phyloP scores from a whole-genome alignment of 495 filamentous ascomycete genomes.

The Penicillium manginii region DNA sequence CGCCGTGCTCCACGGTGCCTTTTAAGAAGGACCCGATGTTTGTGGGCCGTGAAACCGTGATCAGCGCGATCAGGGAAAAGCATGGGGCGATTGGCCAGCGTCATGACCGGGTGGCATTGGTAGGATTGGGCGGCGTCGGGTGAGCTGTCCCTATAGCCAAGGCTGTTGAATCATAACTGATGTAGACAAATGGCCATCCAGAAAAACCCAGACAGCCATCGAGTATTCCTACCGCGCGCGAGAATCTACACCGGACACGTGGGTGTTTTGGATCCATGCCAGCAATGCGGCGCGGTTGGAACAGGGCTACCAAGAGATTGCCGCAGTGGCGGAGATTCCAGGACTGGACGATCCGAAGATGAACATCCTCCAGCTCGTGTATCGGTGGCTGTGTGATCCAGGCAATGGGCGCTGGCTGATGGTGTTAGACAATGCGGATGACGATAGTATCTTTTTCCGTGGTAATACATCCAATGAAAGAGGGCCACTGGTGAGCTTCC shows the following conservation, averaged over 20 bases:
- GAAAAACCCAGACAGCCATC: slow-evolving; percentile 59
- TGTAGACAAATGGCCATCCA: not conserved
- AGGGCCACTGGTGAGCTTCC: slow-evolving; percentile 25
- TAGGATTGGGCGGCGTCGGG: not conserved
- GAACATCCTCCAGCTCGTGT: slow-evolving; percentile 24
- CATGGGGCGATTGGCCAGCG: not conserved
- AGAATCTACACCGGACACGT: slow-evolving; percentile 32
- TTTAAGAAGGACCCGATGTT: not conserved
- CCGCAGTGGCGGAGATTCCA: slow-evolving; percentile 31
- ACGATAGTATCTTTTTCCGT: slow-evolving; percentile 24
- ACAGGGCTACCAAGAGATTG: slow-evolving; percentile 49
- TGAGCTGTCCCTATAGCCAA: not conserved
- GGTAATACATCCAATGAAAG: slow-evolving; percentile 9
- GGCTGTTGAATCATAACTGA: not conserved
- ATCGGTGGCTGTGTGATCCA: slow-evolving; percentile 21
- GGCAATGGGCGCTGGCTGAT: slow-evolving; percentile 25
- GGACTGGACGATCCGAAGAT: slow-evolving; percentile 21
- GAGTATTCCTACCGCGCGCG: slow-evolving; percentile 46
- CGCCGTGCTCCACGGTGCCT: not conserved
- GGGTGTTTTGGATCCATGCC: slow-evolving; percentile 49
- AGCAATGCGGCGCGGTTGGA: slow-evolving; percentile 41
- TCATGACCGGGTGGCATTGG: not conserved
- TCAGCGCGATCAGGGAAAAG: not conserved
- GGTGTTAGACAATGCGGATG: slow-evolving; percentile 16
- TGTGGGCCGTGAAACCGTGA: not conserved